A percentile compares a stretch with the other conserved stretches of the same genome.
phyloP scores from a whole-genome alignment of 1,284 basidiomycete species.

The Neolentinus lepideus region DNA sequence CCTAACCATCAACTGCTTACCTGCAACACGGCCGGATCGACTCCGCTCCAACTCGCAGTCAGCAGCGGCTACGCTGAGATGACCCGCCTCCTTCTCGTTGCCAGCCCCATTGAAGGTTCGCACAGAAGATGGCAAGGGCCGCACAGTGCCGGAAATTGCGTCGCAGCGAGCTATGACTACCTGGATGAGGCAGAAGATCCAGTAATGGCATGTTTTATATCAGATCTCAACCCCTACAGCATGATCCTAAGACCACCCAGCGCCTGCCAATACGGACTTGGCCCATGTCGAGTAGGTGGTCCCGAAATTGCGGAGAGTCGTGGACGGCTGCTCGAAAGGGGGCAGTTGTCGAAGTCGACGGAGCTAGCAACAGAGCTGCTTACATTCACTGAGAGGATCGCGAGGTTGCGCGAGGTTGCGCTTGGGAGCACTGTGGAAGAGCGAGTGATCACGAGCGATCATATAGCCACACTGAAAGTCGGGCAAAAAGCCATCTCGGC shows the following conservation, averaged over 20 bases:
- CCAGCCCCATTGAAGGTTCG: conserved; percentile 28
- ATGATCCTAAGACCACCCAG: neutral
- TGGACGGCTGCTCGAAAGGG: conserved; percentile 26
- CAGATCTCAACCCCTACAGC: too few species aligned
- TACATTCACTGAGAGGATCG: conserved; percentile 26
- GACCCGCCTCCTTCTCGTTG: conserved; percentile 27
- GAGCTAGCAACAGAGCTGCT: conserved; percentile 25
- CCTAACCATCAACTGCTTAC: conserved; percentile 23
- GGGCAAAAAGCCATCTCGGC: conserved; percentile 17
- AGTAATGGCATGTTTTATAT: too few species aligned
- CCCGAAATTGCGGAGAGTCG: conserved; percentile 23
- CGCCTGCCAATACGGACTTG: conserved; percentile 2
- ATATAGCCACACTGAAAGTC: conserved; percentile 14
- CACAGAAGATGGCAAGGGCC: conserved; percentile 48
- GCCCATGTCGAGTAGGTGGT: conserved; percentile 21
- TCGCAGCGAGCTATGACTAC: conserved; percentile 13
- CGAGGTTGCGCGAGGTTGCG: conserved; percentile 14
- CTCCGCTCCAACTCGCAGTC: conserved; percentile 40
- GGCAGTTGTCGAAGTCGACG: conserved; percentile 23
- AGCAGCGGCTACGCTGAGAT: conserved; percentile 25
- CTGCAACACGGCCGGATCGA: conserved; percentile 35
- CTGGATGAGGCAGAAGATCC: too few species aligned
- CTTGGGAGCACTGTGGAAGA: neutral
- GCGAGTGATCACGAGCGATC: neutral
- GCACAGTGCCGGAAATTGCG: conserved; percentile 41